Evolutionary conservation across 2,329 filamentous ascomycete genomes (phyloP).

Genomic region (Neoascochyta sp.): DNA sequence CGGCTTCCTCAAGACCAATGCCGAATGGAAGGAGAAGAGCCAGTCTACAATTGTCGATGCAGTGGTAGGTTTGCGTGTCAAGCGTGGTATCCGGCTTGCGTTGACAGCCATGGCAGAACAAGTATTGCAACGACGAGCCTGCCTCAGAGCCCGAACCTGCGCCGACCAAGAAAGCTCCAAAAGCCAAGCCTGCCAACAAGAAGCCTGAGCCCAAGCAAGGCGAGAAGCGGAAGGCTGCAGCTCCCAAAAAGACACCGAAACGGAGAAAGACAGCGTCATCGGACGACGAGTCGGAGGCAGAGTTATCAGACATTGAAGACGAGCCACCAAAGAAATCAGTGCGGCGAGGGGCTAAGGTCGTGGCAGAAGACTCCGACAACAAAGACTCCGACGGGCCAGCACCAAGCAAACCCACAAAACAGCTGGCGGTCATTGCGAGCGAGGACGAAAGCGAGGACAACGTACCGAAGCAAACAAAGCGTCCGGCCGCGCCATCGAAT

Average conservation of each 20-base stretch:
- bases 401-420: conserved; percentile 9
- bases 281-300: conserved; percentile 30
- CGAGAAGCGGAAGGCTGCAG: conserved; percentile 31
- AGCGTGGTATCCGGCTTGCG: neutral
- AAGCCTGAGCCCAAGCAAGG: conserved; percentile 24
- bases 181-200: conserved; percentile 8
- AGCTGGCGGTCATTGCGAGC: conserved; percentile 6
- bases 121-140: conserved; percentile 26
- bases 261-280: conserved; percentile 26
- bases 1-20: conserved; percentile 56
- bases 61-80: conserved; percentile 19
- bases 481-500: conserved; percentile 9
- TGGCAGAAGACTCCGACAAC: conserved; percentile 29
- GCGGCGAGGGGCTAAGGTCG: conserved; percentile 23
- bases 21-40: conserved; percentile 55
- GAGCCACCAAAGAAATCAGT: conserved; percentile 23
- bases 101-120: conserved; percentile 18
- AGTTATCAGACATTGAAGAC: conserved; percentile 24
- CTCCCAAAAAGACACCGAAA: conserved; percentile 32
- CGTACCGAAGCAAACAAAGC: conserved; percentile 9
- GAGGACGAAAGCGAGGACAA: conserved; percentile 15
- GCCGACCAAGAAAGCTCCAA: conserved; percentile 12
- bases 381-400: conserved; percentile 15
- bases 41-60: conserved; percentile 24
- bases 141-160: too few species aligned